Evolutionary conservation across 1,139 yeast species (phyloP).

Genomic region (Hanseniaspora uvarum): DNA sequence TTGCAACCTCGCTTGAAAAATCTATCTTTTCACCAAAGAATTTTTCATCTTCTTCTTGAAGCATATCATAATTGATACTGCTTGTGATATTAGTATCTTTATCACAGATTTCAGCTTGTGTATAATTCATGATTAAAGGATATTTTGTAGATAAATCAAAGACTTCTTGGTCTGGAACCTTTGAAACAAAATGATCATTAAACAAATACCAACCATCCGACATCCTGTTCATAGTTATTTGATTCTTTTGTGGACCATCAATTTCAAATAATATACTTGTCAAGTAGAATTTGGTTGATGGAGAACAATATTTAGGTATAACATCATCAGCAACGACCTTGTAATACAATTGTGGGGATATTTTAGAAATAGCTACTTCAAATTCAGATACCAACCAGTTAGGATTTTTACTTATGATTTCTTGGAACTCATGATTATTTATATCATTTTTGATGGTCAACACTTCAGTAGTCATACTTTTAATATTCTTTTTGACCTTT

Average conservation of each 20-base stretch:
- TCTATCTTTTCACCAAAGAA: slow-evolving; percentile 58
- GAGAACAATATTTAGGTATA: slow-evolving; percentile 15
- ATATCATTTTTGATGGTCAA: slow-evolving; percentile 13
- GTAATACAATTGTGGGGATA: slow-evolving; percentile 32
- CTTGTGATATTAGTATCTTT: slow-evolving; percentile 33
- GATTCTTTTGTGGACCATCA: slow-evolving; percentile 48
- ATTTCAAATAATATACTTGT: slow-evolving; percentile 63
- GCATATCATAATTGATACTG: neutral
- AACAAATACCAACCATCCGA: slow-evolving; percentile 62
- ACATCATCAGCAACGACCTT: slow-evolving; percentile 33
- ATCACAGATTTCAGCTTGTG: slow-evolving; percentile 36
- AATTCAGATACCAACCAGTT: slow-evolving; percentile 57
- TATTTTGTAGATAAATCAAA: slow-evolving; percentile 67
- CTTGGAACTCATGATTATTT: slow-evolving; percentile 17
- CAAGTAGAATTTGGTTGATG: slow-evolving; percentile 40
- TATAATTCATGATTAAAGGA: slow-evolving; percentile 66
- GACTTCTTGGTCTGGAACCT: slow-evolving; percentile 56
- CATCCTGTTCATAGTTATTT: slow-evolving; percentile 46
- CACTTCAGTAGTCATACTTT: slow-evolving; percentile 6
- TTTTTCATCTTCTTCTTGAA: slow-evolving; percentile 25
- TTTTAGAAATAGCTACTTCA: slow-evolving; percentile 37
- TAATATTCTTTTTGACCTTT: slow-evolving; percentile 8
- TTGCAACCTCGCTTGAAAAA: slow-evolving; percentile 73
- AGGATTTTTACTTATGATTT: slow-evolving; percentile 20
- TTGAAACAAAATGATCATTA: slow-evolving; percentile 84